These are phyloP conservation scores for Zygoascus meyerae DNA, from an alignment of 1,139 yeast genomes.

Conservation along the genomic window DNA sequence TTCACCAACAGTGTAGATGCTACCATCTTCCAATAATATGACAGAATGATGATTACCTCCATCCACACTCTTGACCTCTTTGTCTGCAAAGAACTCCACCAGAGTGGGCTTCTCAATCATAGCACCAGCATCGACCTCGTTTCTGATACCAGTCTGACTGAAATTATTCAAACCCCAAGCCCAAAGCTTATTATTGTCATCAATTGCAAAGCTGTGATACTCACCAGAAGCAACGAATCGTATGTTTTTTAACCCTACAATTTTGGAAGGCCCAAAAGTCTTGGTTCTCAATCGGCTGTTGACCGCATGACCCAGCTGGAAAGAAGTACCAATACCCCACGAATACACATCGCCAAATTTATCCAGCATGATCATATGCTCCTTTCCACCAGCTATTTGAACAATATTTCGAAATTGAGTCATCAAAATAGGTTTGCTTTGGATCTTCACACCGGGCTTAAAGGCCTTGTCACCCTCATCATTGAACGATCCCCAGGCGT, in stretches of 20 bases:
- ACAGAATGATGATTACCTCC: slow-evolving; percentile 95
- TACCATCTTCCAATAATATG: slow-evolving; percentile 66
- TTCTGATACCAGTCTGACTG: slow-evolving; percentile 89
- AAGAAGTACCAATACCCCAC: slow-evolving; percentile 97
- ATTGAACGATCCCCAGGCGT: slow-evolving; percentile 97
- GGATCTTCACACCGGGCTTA: slow-evolving; percentile 57
- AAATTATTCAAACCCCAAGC: slow-evolving; percentile 96
- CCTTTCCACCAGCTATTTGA: slow-evolving; percentile 90
- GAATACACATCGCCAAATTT: slow-evolving; percentile 82
- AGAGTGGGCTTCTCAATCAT: slow-evolving; percentile 66
- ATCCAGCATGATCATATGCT: slow-evolving; percentile 81
- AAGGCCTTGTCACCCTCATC: slow-evolving; percentile 88
- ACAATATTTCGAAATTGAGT: slow-evolving; percentile 61
- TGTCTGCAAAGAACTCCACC: slow-evolving; percentile 53
- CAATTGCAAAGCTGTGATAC: slow-evolving; percentile 91
- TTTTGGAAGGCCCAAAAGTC: slow-evolving; percentile 31
- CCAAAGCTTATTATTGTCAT: slow-evolving; percentile 59
- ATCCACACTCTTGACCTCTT: slow-evolving; percentile 48
- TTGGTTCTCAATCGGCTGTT: slow-evolving; percentile 29
- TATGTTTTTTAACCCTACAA: slow-evolving; percentile 50
- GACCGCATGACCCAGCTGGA: slow-evolving; percentile 69
- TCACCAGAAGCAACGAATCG: slow-evolving; percentile 88
- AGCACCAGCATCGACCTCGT: slow-evolving; percentile 66
- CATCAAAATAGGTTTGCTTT: slow-evolving; percentile 61
- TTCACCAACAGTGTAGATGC: slow-evolving; percentile 81